Percentiles rank a stretch among this genome's conserved stretches.
These are phyloP conservation scores for Cryptosporidium meleagridis DNA, from an alignment of 169 alveolate species.

Conservation along the genomic window DNA sequence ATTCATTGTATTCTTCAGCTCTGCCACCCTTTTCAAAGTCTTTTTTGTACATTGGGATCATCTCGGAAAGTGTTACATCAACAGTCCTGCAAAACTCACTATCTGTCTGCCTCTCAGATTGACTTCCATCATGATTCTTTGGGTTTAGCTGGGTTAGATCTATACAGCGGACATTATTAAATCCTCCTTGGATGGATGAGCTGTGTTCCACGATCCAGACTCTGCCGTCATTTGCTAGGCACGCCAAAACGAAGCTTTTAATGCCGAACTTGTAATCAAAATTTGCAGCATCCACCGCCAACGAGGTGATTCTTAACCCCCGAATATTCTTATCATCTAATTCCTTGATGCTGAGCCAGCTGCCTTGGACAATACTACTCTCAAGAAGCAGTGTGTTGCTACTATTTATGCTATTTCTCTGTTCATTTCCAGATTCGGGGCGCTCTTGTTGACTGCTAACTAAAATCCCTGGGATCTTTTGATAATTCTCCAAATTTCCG, in stretches of 20 bases:
- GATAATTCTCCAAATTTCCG: neutral
- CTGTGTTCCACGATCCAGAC: slow-evolving; percentile 39
- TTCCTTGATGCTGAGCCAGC: slow-evolving; percentile 61
- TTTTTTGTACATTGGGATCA: slow-evolving; percentile 7
- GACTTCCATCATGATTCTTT: neutral
- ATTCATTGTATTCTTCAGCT: neutral
- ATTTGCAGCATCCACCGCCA: neutral
- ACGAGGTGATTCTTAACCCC: slow-evolving; percentile 42
- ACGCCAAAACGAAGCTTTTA: slow-evolving; percentile 46
- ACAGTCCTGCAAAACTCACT: slow-evolving; percentile 18
- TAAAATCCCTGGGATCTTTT: neutral
- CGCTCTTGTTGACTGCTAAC: neutral
- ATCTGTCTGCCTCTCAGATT: neutral
- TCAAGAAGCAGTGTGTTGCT: slow-evolving; percentile 44
- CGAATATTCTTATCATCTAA: slow-evolving; percentile 55
- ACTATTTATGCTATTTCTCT: slow-evolving; percentile 29
- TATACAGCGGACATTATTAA: neutral
- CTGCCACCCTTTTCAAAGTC: neutral
- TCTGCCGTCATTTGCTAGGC: slow-evolving; percentile 23
- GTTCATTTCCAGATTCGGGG: slow-evolving; percentile 22
- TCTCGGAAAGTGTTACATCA: slow-evolving; percentile 53
- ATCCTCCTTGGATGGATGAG: slow-evolving; percentile 13
- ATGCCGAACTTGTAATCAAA: slow-evolving; percentile 1
- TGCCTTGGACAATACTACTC: slow-evolving; percentile 3
- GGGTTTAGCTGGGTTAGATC: neutral